Conservation (phyloP, 1,284 basidiomycete genomes). For the Papiliotrema laurentii region DNA sequence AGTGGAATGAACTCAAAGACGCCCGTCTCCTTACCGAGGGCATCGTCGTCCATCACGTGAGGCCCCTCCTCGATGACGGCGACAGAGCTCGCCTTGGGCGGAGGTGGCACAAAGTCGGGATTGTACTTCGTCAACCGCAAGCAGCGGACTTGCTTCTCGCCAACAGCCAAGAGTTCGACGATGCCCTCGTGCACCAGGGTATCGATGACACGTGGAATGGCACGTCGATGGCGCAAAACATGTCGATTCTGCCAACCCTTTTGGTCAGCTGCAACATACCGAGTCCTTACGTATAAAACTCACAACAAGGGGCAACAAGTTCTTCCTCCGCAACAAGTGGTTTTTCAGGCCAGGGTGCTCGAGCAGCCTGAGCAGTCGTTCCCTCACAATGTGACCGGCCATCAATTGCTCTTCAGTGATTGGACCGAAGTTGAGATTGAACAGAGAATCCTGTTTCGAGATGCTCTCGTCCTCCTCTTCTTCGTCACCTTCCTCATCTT, state of each 20-base stretch:
- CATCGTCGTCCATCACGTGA: neutral
- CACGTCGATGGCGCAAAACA: conserved; percentile 22
- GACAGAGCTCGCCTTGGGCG: neutral
- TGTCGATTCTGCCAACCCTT: conserved; percentile 25
- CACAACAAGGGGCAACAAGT: conserved; percentile 27
- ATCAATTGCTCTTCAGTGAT: conserved; percentile 33
- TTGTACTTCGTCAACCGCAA: conserved; percentile 41
- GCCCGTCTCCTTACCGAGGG: neutral
- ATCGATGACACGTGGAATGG: conserved; percentile 25
- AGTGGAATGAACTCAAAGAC: neutral
- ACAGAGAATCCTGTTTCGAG: conserved; percentile 1
- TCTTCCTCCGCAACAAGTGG: conserved; percentile 31
- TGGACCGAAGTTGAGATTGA: conserved; percentile 27
- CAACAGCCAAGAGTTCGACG: conserved; percentile 33
- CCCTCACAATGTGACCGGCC: conserved; percentile 31
- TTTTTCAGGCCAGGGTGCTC: conserved; percentile 38
- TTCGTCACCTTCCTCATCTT: conserved; percentile 10
- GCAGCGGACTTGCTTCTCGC: conserved; percentile 24
- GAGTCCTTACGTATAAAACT: conserved; percentile 5
- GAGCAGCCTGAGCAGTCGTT: conserved; percentile 33
- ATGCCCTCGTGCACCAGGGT: conserved; percentile 24
- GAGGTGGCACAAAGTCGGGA: conserved; percentile 13
- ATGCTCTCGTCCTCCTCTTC: conserved; percentile 12
- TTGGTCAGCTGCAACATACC: neutral
- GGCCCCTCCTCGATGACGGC: neutral